Conservation (phyloP, 768 basidiomycete species). For the Porphyrellus cyaneotinctus region DNA sequence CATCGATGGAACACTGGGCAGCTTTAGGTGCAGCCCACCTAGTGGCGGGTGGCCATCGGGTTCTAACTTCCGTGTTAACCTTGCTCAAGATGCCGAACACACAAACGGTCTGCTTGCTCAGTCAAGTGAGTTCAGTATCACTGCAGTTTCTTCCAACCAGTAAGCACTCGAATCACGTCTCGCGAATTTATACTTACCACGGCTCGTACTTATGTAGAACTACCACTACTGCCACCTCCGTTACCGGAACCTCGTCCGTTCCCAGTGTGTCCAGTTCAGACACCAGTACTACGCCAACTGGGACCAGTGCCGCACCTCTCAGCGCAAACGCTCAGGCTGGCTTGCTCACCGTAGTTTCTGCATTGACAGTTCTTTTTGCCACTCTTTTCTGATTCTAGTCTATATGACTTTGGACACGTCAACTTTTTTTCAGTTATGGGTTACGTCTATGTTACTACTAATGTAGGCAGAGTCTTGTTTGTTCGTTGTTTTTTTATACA, state of each 20-base stretch:
- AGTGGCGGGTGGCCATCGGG: constrained; percentile 66
- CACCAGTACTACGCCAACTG: constrained; percentile 26
- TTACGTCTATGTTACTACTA: too few species aligned
- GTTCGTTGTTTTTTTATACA: too few species aligned
- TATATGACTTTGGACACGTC: not conserved
- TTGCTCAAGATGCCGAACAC: constrained; percentile 48
- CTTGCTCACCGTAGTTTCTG: constrained; percentile 34
- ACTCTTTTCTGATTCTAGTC: constrained; percentile 18
- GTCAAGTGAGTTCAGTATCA: constrained; percentile 58
- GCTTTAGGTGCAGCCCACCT: constrained; percentile 47
- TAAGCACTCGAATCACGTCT: constrained; percentile 9
- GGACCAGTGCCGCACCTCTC: constrained; percentile 30
- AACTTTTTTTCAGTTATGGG: not conserved
- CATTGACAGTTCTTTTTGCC: constrained; percentile 33
- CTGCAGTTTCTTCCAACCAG: constrained; percentile 17
- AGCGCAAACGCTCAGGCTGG: constrained; percentile 29
- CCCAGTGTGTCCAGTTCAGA: constrained; percentile 24
- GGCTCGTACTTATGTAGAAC: constrained; percentile 6
- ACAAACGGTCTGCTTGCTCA: constrained; percentile 63
- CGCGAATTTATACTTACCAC: not conserved
- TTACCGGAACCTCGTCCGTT: constrained; percentile 15
- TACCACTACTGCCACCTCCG: not conserved
- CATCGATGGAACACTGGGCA: constrained; percentile 46
- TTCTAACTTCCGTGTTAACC: constrained; percentile 63
- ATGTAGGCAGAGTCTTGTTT: too few species aligned